These are phyloP conservation scores for Groenewaldozyma tartarivorans DNA, from an alignment of 805 yeast genomes.

Conservation along the genomic window DNA sequence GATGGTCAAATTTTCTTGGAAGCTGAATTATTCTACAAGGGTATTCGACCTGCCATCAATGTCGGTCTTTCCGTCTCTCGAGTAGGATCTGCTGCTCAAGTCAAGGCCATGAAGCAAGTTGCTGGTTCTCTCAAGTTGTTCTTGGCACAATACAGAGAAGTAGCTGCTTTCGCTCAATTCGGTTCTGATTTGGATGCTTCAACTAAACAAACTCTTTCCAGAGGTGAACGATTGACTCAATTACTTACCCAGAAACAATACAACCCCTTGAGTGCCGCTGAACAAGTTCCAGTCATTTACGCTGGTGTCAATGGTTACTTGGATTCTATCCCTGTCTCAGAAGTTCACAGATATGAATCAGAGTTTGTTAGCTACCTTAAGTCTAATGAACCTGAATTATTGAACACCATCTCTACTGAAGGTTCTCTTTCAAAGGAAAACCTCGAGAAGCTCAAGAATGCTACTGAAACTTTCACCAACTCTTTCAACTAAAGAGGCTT, in stretches of 20 bases:
- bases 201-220: constrained; percentile 94
- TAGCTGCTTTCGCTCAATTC: constrained; percentile 99
- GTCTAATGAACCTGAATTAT: constrained; percentile 77
- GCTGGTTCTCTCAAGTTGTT: constrained; percentile 99
- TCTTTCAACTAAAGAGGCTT: constrained; percentile 52
- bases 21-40: constrained; percentile 99
- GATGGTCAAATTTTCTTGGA: constrained; percentile 98
- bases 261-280: constrained; percentile 95
- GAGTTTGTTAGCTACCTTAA: constrained; percentile 87
- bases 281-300: constrained; percentile 95
- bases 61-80: constrained; percentile 99
- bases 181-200: constrained; percentile 99
- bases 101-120: constrained; percentile 99
- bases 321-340: constrained; percentile 74
- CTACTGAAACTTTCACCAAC: constrained; percentile 87
- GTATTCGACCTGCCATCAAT: constrained; percentile 99
- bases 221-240: constrained; percentile 99
- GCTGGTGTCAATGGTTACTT: constrained; percentile 99
- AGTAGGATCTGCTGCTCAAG: constrained; percentile 99
- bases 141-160: constrained; percentile 99
- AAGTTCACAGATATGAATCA: constrained; percentile 84
- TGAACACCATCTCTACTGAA: constrained; percentile 72
- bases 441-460: constrained; percentile 79
- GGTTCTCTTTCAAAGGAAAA: constrained; percentile 88
- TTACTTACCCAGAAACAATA: constrained; percentile 96